Evolutionary conservation across 306 rosid species (phyloP).

Genomic region (Pterocarpus macrocarpus): DNA sequence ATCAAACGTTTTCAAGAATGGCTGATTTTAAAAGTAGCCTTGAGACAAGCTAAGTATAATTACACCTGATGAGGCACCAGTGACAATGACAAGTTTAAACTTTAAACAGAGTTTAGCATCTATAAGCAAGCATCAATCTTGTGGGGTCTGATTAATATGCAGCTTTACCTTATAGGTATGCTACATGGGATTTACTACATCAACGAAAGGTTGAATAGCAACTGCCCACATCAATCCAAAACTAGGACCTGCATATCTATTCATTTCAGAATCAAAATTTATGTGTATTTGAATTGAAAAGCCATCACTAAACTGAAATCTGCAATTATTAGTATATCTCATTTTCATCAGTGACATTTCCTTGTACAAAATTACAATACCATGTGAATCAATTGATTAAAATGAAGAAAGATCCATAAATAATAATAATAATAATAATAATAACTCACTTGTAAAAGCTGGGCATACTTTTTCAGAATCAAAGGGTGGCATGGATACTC

Average conservation of each 20-base stretch:
- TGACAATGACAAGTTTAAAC: neutral
- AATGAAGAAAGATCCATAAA: neutral
- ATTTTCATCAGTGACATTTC: constrained; percentile 9
- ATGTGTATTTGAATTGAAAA: neutral
- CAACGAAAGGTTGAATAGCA: neutral
- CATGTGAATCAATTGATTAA: neutral
- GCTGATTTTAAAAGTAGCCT: no score
- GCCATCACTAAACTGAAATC: constrained; percentile 17
- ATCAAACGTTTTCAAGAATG: neutral
- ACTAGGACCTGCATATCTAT: neutral
- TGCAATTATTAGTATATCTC: neutral
- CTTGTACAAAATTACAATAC: neutral
- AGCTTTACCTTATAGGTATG: neutral
- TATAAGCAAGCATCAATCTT: neutral
- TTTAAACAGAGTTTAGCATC: neutral
- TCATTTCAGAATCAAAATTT: constrained; percentile 21
- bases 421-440: neutral
- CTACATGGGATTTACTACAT: constrained; percentile 2
- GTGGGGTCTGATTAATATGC: neutral
- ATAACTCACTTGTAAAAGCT: constrained; percentile 66
- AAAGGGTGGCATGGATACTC: constrained; percentile 71
- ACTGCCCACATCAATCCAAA: constrained; percentile 19
- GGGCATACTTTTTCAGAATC: constrained; percentile 74
- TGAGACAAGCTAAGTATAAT: no score
- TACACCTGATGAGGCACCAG: no score